Conservation (phyloP, 257 asterid genomes). For the Lantana camara region DNA sequence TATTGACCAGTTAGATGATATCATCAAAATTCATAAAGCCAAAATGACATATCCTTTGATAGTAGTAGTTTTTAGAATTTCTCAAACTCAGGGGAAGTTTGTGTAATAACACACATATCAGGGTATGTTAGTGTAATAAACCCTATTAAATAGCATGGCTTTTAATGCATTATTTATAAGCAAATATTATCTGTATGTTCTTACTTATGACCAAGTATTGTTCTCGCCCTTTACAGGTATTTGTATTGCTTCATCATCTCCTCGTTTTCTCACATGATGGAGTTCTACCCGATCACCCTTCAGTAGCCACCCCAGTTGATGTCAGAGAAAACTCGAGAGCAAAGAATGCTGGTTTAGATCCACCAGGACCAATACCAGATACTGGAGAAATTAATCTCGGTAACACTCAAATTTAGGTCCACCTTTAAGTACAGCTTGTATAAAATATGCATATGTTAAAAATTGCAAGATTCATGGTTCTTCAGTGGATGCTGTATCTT, state of each 20-base stretch:
- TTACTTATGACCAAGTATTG: slow-evolving; percentile 15
- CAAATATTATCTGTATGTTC: slow-evolving; percentile 2
- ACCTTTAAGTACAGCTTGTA: not conserved
- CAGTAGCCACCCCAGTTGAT: slow-evolving; percentile 51
- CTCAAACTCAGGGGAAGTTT: no score
- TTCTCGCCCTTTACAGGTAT: slow-evolving; percentile 54
- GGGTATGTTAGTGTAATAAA: no score
- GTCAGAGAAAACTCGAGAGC: slow-evolving; percentile 67
- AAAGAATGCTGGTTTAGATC: slow-evolving; percentile 61
- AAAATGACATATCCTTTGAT: no score
- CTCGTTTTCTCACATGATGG: slow-evolving; percentile 72
- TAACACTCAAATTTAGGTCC: slow-evolving; percentile 31
- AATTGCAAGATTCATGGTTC: slow-evolving; percentile 15
- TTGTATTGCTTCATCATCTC: slow-evolving; percentile 86
- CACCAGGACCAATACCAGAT: slow-evolving; percentile 65
- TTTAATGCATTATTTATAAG: not conserved
- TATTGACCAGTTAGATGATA: no score
- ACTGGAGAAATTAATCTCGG: slow-evolving; percentile 70
- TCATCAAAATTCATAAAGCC: no score
- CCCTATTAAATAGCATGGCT: not conserved
- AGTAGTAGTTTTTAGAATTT: no score
- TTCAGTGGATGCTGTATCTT: slow-evolving; percentile 81
- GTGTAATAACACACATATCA: no score
- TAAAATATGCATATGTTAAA: not conserved
- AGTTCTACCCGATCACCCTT: slow-evolving; percentile 87